Evolutionary conservation across 2,329 filamentous ascomycete species (phyloP).

Genomic region (Colletotrichum somersetense): DNA sequence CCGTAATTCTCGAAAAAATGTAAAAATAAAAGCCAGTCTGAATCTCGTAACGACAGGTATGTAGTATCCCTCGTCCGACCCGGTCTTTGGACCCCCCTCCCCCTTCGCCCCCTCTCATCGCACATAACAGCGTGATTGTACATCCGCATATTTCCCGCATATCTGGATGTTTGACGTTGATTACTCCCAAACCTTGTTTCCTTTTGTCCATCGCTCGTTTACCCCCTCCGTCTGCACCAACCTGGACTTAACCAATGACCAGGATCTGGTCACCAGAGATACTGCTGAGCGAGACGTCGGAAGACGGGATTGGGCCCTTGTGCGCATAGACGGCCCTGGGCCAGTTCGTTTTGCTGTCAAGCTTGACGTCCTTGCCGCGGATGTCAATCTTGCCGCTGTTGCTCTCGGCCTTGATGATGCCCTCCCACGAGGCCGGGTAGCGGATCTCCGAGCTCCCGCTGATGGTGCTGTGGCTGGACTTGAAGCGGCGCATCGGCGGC

Average conservation of each 20-base stretch:
- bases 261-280: constrained; percentile 19
- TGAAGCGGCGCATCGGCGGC: constrained; percentile 52
- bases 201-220: not conserved
- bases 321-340: constrained; percentile 50
- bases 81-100: not conserved
- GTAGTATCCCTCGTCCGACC: not conserved
- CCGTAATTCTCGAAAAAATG: not conserved
- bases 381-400: constrained; percentile 57
- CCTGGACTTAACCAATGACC: not conserved
- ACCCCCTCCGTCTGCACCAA: not conserved
- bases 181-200: not conserved
- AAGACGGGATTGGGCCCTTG: constrained; percentile 41
- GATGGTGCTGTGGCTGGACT: constrained; percentile 58
- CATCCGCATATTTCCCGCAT: constrained; percentile 29
- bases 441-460: constrained; percentile 58
- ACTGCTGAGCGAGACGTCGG: constrained; percentile 10
- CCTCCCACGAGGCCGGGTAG: constrained; percentile 66
- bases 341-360: constrained; percentile 53
- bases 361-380: constrained; percentile 57
- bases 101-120: too few relatives aligned
- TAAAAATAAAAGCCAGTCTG: not conserved
- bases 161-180: not conserved
- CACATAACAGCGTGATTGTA: not conserved
- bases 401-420: constrained; percentile 55
- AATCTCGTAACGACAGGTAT: constrained; percentile 33